Evolutionary conservation across 2,329 filamentous ascomycete genomes (phyloP).

Genomic region (Orbilia oligospora): DNA sequence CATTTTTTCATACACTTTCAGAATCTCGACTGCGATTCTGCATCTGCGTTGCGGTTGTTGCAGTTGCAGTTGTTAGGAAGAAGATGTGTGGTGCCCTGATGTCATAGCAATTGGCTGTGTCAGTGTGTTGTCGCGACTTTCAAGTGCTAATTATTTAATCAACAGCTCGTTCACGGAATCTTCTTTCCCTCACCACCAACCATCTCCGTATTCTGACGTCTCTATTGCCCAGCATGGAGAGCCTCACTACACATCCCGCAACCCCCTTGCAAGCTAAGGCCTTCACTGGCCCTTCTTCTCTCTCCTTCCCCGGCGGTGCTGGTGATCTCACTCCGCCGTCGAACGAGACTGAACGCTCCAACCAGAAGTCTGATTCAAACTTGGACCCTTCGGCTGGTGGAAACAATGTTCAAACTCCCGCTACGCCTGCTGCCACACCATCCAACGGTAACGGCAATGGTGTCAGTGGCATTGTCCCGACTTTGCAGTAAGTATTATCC

Average conservation of each 20-base stretch:
- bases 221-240: slow-evolving; percentile 77
- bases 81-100: not conserved
- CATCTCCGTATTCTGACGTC: not conserved
- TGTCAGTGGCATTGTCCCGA: slow-evolving; percentile 91
- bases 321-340: slow-evolving; percentile 85
- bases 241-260: slow-evolving; percentile 89
- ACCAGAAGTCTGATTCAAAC: slow-evolving; percentile 70
- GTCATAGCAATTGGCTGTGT: not conserved
- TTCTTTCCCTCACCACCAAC: slow-evolving; percentile 10
- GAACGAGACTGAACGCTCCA: slow-evolving; percentile 77
- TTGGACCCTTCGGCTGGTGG: slow-evolving; percentile 70
- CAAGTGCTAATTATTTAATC: slow-evolving; percentile 14
- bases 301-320: slow-evolving; percentile 89
- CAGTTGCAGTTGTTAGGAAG: not conserved
- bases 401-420: slow-evolving; percentile 70
- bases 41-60: not conserved
- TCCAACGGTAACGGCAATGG: slow-evolving; percentile 83
- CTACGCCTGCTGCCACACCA: slow-evolving; percentile 92
- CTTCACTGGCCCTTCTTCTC: slow-evolving; percentile 90
- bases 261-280: slow-evolving; percentile 94
- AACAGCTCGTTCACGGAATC: slow-evolving; percentile 37
- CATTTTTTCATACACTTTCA: no score
- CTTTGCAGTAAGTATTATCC: slow-evolving; percentile 85
- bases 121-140: slow-evolving; percentile 7
- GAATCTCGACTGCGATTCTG: no score